Percentiles rank a stretch among this genome's conserved stretches.
Evolutionary conservation across 495 filamentous ascomycete species (phyloP).

Genomic region (Trichodelitschia bisporula): DNA sequence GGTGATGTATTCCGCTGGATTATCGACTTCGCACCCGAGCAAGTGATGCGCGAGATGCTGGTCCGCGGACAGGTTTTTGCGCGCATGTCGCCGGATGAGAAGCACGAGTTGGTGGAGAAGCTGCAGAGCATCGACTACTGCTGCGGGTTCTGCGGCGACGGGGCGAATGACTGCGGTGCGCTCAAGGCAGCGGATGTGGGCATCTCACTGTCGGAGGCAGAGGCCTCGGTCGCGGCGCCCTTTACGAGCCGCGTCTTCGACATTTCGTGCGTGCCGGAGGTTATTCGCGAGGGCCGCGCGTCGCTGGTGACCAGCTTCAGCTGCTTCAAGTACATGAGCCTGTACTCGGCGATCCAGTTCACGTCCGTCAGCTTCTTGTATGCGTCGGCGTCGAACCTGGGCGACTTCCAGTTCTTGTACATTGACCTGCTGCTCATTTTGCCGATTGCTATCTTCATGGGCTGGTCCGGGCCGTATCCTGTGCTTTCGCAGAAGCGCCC

Average conservation of each 20-base stretch:
- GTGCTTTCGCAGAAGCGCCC: conserved; percentile 61
- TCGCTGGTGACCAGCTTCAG: conserved; percentile 94
- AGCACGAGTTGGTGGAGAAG: conserved; percentile 93
- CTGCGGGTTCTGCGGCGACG: conserved; percentile 91
- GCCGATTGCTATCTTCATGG: conserved; percentile 54
- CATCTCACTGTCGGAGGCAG: conserved; percentile 94
- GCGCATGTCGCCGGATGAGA: conserved; percentile 97
- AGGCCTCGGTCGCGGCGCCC: conserved; percentile 91
- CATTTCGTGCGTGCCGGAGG: conserved; percentile 83
- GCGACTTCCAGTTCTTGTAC: conserved; percentile 94
- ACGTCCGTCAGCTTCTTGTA: conserved; percentile 97
- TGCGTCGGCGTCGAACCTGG: conserved; percentile 81
- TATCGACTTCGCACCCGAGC: conserved; percentile 61
- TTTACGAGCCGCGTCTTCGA: conserved; percentile 94
- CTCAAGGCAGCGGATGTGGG: conserved; percentile 95
- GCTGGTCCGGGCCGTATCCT: conserved; percentile 72
- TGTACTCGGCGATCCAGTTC: conserved; percentile 98
- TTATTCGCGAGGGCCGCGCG: conserved; percentile 85
- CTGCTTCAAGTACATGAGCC: conserved; percentile 99
- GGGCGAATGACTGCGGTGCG: conserved; percentile 94
- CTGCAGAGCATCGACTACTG: conserved; percentile 92
- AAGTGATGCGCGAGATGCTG: conserved; percentile 56
- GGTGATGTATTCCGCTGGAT: conserved; percentile 96
- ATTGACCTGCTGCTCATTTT: conserved; percentile 86
- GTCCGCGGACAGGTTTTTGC: conserved; percentile 85